Base-by-base conservation (phyloP, 768 basidiomycete species). In the Russula virescens region DNA sequence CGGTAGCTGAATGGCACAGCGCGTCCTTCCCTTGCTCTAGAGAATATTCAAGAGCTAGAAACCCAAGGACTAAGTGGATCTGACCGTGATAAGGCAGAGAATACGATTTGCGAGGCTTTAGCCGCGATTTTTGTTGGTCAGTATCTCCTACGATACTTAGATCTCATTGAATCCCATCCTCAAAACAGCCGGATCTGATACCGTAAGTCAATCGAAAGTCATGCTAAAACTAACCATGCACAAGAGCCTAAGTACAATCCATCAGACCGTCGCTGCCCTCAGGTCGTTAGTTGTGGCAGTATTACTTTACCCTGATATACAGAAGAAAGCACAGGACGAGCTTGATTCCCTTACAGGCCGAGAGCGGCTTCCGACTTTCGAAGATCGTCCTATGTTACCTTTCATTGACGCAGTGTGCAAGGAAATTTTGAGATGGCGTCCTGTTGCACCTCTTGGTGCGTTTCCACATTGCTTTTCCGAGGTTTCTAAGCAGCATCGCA, bases 341-440 rank as follows among this genome's bases (percentile, higher is more conserved):
- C 25, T 62, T 8, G 61, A 62, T 38, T 13, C 23, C 21, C 53
- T 61, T 5, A 11, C 28, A 42, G 60, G 53, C 28, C 42, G 53
- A 25, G 40, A 46, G 8, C 43, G 60, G 13, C 60, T 61, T 35
- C 60, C 60, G 14, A 55, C 53, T 19, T 61, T 55, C 19, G 60
- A 55, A 18, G 60, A 61, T 18, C 48, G 48, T 26, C 48, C 48
- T 4, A 49, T 13, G 48, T 28, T 49, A 28, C 48, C 25, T 7
- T 49, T 25, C 19, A 10, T 25, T 43, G 10, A 21, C 11, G 31
- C 47, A 48, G 47, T 60, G 14, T 60, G 40, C 28, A 51, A 43
- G 18, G 58, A 60, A 40, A 35, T 52, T 7, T 19, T 42, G 23
- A 26, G 48, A 26, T 52, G 58, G n/a, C n/a, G n/a, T n/a, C n/a